Percentiles rank a stretch among this genome's conserved stretches.
Evolutionary conservation across 176 grass and related monocot species (phyloP).

Genomic region (Triticum turgidum): DNA sequence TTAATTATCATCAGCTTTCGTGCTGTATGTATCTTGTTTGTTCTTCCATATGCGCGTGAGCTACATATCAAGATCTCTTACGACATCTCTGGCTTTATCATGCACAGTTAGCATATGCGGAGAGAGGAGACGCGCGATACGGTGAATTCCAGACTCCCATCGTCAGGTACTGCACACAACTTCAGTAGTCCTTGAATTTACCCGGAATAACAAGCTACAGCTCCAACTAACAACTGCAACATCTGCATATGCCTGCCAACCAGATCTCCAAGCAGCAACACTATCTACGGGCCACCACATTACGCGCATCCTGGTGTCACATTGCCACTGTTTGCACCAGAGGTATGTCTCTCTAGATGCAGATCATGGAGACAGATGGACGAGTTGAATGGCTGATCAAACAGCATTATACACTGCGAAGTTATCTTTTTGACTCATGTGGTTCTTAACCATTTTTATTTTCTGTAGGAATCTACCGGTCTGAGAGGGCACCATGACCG

Average conservation of each 20-base stretch:
- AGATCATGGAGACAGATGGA: not conserved
- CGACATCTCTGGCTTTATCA: not conserved
- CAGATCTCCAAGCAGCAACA: conserved; percentile 48
- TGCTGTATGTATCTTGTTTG: not conserved
- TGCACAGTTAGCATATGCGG: conserved; percentile 45
- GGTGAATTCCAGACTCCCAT: conserved; percentile 46
- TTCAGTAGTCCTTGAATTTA: not conserved
- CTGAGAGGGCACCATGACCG: conserved; percentile 46
- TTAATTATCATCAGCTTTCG: not conserved
- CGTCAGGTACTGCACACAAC: conserved; percentile 40
- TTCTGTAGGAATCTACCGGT: conserved; percentile 36
- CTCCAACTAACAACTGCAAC: conserved; percentile 14
- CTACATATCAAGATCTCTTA: conserved; percentile 10
- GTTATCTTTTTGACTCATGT: not conserved
- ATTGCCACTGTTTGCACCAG: conserved; percentile 49
- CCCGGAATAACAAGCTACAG: not conserved
- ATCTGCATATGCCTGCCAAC: conserved; percentile 10
- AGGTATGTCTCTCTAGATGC: conserved; percentile 28
- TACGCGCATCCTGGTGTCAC: conserved; percentile 37
- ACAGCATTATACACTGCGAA: conserved; percentile 18
- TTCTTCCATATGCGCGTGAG: conserved; percentile 15
- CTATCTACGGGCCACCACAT: conserved; percentile 34
- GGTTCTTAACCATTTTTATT: not conserved
- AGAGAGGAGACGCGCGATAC: conserved; percentile 40
- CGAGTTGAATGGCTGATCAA: not conserved